Evolutionary conservation across 2,329 filamentous ascomycete species (phyloP).

Genomic region (Penicillium occitanis): DNA sequence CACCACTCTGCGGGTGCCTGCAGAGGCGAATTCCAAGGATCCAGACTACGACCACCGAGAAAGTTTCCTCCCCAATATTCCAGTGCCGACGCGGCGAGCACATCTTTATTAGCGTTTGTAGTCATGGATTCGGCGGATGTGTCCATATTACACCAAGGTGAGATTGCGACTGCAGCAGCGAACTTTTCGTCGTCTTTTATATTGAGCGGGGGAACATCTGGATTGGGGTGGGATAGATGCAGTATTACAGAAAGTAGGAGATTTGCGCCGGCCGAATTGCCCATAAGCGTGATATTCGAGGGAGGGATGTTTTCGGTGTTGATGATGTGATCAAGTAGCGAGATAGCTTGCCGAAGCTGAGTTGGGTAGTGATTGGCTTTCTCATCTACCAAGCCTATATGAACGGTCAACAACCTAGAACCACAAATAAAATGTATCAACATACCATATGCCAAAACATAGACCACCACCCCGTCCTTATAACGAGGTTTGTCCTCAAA

Average conservation of each 20-base stretch:
- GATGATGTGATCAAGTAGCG: slow-evolving; percentile 12
- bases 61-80: slow-evolving; percentile 18
- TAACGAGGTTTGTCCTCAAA: slow-evolving; percentile 8
- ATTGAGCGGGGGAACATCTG: slow-evolving; percentile 1
- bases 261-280: slow-evolving; percentile 17
- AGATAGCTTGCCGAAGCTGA: slow-evolving; percentile 18
- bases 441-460: slow-evolving; percentile 15
- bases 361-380: slow-evolving; percentile 13
- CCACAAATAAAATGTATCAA: neutral
- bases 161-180: slow-evolving; percentile 9
- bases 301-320: slow-evolving; percentile 10
- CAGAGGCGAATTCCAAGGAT: slow-evolving; percentile 18
- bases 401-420: neutral
- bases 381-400: slow-evolving; percentile 9
- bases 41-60: neutral
- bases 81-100: slow-evolving; percentile 5
- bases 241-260: slow-evolving; percentile 14
- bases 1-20: slow-evolving; percentile 16
- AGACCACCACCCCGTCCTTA: slow-evolving; percentile 9
- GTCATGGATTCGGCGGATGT: slow-evolving; percentile 12
- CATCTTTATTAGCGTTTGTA: slow-evolving; percentile 6
- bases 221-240: slow-evolving; percentile 15
- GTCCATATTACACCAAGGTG: slow-evolving; percentile 18
- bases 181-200: slow-evolving; percentile 1
- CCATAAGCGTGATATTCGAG: slow-evolving; percentile 14